phyloP scores from a whole-genome alignment of 306 rosid species.

The Clitoria ternatea region DNA sequence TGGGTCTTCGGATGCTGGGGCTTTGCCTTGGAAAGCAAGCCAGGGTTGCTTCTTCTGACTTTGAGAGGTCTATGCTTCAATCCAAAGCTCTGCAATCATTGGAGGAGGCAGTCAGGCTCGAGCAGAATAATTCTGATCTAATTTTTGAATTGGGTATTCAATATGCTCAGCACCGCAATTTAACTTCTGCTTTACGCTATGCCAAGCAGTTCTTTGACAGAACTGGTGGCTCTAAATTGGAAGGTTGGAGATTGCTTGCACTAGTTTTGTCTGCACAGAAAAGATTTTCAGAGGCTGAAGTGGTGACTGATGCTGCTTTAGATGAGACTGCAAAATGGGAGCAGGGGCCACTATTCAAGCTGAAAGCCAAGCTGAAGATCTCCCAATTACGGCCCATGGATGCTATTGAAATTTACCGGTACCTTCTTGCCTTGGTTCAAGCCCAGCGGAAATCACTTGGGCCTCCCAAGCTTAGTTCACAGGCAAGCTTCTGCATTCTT shows the following conservation, averaged over 20 bases:
- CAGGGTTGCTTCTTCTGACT: constrained; percentile 48
- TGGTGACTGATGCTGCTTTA: constrained; percentile 85
- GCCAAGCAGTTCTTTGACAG: constrained; percentile 75
- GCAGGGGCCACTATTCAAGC: constrained; percentile 82
- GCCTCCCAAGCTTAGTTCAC: constrained; percentile 41
- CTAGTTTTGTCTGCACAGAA: constrained; percentile 89
- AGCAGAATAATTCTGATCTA: constrained; percentile 54
- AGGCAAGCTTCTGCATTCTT: constrained; percentile 43
- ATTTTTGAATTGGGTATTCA: constrained; percentile 74
- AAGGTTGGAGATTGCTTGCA: constrained; percentile 94
- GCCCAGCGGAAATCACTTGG: constrained; percentile 84
- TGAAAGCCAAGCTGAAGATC: constrained; percentile 80
- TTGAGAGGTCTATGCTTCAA: constrained; percentile 31
- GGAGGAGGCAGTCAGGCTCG: constrained; percentile 25
- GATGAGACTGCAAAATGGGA: constrained; percentile 95
- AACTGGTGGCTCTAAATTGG: constrained; percentile 80
- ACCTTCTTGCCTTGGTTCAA: constrained; percentile 93
- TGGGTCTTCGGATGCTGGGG: constrained; percentile 70
- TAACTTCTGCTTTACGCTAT: constrained; percentile 61
- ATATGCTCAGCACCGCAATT: constrained; percentile 73
- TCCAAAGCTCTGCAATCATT: constrained; percentile 28
- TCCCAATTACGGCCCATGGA: constrained; percentile 73
- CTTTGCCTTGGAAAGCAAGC: constrained; percentile 82
- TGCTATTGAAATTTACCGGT: constrained; percentile 82
- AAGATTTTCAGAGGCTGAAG: constrained; percentile 77